Conservation (phyloP, 768 basidiomycete genomes). For the Mycena metata region DNA sequence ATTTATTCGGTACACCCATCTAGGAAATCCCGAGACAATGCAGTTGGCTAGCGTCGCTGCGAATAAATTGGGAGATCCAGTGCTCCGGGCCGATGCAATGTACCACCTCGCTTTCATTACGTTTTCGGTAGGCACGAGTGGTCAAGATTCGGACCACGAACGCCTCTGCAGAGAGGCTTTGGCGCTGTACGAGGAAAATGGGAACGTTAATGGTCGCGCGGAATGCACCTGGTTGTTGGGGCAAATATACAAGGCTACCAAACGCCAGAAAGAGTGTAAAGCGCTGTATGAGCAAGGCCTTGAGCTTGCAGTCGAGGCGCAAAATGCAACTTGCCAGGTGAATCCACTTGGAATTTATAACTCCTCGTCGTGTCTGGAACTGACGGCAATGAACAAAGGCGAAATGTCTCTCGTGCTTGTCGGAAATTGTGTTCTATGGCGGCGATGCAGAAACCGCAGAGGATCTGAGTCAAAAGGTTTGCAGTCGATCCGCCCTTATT, state of each 20-base stretch:
- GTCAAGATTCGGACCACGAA: conserved; percentile 24
- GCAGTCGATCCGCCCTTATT: neutral
- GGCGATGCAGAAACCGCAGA: conserved; percentile 30
- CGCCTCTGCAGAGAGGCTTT: conserved; percentile 36
- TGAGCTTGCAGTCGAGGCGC: conserved; percentile 27
- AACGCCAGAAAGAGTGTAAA: conserved; percentile 36
- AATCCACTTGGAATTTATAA: too few relatives aligned
- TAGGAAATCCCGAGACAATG: conserved; percentile 37
- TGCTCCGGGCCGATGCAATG: conserved; percentile 32
- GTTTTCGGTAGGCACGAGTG: neutral
- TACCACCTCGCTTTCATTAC: conserved; percentile 34
- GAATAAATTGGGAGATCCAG: conserved; percentile 26
- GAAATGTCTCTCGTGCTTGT: conserved; percentile 34
- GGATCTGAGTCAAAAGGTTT: conserved; percentile 28
- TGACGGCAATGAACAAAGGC: conserved; percentile 15
- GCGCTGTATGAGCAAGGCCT: conserved; percentile 34
- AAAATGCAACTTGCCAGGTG: conserved; percentile 35
- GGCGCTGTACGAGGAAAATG: conserved; percentile 32
- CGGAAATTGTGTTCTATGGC: conserved; percentile 33
- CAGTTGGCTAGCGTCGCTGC: conserved; percentile 27
- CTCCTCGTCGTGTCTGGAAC: neutral
- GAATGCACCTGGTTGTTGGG: conserved; percentile 39
- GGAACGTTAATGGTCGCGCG: conserved; percentile 29
- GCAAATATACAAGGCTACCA: conserved; percentile 32
- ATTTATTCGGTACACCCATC: conserved; percentile 36